phyloP scores from a whole-genome alignment of 805 yeast species.

The Yamadazyma takamatsuzukensis region DNA sequence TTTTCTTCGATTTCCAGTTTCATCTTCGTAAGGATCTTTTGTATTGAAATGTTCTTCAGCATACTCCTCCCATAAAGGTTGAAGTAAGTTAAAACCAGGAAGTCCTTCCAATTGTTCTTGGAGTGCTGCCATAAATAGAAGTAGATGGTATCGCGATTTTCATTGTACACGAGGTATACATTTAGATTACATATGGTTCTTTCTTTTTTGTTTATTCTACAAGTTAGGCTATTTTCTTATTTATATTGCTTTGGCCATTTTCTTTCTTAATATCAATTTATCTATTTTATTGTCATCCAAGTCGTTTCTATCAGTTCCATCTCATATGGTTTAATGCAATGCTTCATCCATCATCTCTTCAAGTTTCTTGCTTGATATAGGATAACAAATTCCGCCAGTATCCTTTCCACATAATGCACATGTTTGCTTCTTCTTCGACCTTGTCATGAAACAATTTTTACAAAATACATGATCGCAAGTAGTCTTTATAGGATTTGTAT shows the following conservation, averaged over 20 bases:
- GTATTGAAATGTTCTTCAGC: slow-evolving; percentile 65
- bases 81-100: slow-evolving; percentile 56
- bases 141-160: slow-evolving; percentile 1
- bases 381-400: slow-evolving; percentile 57
- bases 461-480: slow-evolving; percentile 65
- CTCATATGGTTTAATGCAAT: too few relatives aligned
- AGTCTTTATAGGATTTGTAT: slow-evolving; percentile 54
- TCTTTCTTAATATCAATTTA: too few relatives aligned
- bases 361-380: slow-evolving; percentile 17
- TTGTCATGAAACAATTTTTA: slow-evolving; percentile 51
- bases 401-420: slow-evolving; percentile 60
- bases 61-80: slow-evolving; percentile 60
- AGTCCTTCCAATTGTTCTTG: slow-evolving; percentile 30
- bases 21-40: slow-evolving; percentile 64
- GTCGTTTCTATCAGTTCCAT: too few relatives aligned
- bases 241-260: too few relatives aligned
- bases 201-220: too few relatives aligned
- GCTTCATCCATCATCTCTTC: too few relatives aligned
- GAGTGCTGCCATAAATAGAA: slow-evolving; percentile 17
- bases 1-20: slow-evolving; percentile 56
- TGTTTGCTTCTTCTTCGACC: slow-evolving; percentile 38
- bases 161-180: too few relatives aligned
- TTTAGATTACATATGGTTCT: too few relatives aligned
- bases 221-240: too few relatives aligned
- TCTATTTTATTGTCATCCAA: too few relatives aligned